Evolutionary conservation across 805 yeast species (phyloP).

Genomic region (Nakazawaea molendinolei): DNA sequence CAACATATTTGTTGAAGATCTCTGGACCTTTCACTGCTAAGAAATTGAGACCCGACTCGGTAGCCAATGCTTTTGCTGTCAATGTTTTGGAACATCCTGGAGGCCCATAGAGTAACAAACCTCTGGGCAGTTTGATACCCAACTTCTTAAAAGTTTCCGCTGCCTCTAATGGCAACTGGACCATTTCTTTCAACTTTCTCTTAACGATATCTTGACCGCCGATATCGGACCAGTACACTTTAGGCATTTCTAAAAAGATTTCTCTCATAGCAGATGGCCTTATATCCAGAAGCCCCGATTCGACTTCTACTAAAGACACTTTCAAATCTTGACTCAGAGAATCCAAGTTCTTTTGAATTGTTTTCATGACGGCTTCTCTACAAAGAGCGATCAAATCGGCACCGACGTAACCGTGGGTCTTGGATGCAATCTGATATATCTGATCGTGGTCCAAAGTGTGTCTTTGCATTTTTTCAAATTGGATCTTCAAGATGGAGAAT

Average conservation of each 20-base stretch:
- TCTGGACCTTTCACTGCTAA: constrained; percentile 97
- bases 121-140: constrained; percentile 89
- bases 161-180: constrained; percentile 84
- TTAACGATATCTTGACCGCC: constrained; percentile 91
- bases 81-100: constrained; percentile 97
- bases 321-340: constrained; percentile 29
- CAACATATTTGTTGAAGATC: constrained; percentile 87
- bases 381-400: constrained; percentile 87
- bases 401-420: constrained; percentile 96
- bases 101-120: constrained; percentile 91
- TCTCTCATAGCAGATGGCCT: constrained; percentile 98
- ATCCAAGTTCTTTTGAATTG: constrained; percentile 59
- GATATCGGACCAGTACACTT: constrained; percentile 87
- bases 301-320: constrained; percentile 53
- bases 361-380: constrained; percentile 81
- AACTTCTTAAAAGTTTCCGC: constrained; percentile 66
- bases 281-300: constrained; percentile 66
- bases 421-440: constrained; percentile 56
- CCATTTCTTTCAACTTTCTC: constrained; percentile 77
- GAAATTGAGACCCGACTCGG: constrained; percentile 91
- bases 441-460: constrained; percentile 48
- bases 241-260: constrained; percentile 89
- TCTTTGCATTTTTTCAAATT: constrained; percentile 47
- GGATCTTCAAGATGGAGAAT: constrained; percentile 59
- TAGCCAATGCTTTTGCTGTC: constrained; percentile 92